Evolutionary conservation across 2,329 filamentous ascomycete species (phyloP).

Genomic region (Trichothecium sympodiale): DNA sequence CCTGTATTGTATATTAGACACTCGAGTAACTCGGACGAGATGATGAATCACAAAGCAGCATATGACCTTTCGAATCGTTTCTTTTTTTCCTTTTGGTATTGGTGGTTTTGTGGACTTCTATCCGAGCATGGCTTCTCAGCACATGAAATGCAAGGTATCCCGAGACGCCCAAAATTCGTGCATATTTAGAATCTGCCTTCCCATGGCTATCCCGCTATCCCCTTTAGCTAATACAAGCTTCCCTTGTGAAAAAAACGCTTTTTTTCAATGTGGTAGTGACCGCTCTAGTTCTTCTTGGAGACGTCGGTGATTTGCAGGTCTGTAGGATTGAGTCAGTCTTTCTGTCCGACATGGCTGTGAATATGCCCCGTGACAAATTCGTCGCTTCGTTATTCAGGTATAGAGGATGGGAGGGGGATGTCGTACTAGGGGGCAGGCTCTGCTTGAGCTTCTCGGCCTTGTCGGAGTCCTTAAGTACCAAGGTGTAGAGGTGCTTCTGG

Average conservation of each 20-base stretch:
- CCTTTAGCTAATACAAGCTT: constrained; percentile 5
- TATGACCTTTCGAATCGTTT: neutral
- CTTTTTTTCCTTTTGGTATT: constrained; percentile 10
- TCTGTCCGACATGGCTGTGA: too few relatives aligned
- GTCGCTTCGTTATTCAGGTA: constrained; percentile 7
- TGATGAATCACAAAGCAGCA: too few relatives aligned
- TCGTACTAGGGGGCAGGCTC: constrained; percentile 91
- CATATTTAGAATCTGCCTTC: constrained; percentile 24
- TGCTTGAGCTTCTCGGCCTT: constrained; percentile 99
- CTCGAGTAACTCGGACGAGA: too few relatives aligned
- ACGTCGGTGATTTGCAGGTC: constrained; percentile 43
- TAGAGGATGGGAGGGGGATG: constrained; percentile 3
- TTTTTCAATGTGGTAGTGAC: constrained; percentile 13
- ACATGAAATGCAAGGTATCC: constrained; percentile 39
- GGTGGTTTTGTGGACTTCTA: constrained; percentile 1
- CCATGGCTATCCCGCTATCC: constrained; percentile 15
- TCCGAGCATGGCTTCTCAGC: constrained; percentile 6
- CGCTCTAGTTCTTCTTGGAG: constrained; percentile 38
- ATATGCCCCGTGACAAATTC: neutral
- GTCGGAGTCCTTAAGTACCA: constrained; percentile 95
- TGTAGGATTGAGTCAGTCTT: constrained; percentile 13
- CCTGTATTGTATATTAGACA: too few relatives aligned
- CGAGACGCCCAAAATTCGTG: constrained; percentile 40
- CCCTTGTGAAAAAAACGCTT: constrained; percentile 3
- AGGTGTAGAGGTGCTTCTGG: constrained; percentile 91